Conservation (phyloP, 352 stramenopile genomes). For the Phytopythium sindhum region DNA sequence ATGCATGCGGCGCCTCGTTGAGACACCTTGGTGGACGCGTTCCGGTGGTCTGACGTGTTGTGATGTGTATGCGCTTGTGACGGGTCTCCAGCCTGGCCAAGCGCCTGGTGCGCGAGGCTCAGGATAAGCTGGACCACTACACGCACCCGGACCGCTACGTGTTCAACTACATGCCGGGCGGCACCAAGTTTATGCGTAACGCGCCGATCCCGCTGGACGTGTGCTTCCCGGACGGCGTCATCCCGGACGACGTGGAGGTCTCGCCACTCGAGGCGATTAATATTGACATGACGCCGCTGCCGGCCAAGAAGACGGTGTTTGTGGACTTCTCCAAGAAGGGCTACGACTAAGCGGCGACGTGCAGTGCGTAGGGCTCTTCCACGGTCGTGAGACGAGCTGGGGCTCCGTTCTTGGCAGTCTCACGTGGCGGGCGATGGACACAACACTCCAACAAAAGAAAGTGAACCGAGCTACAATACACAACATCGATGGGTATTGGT, state of each 20-base stretch:
- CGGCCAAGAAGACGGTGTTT: slow-evolving; percentile 70
- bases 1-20: not conserved
- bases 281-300: slow-evolving; percentile 84
- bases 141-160: slow-evolving; percentile 97
- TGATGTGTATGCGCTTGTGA: not conserved
- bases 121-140: slow-evolving; percentile 92
- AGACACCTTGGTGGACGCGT: slow-evolving; percentile 8
- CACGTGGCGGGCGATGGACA: not conserved
- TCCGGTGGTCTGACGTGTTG: slow-evolving; percentile 25
- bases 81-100: slow-evolving; percentile 52
- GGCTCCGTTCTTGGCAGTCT: too few species aligned
- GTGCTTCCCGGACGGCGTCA: slow-evolving; percentile 86
- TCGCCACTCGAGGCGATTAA: slow-evolving; percentile 85
- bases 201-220: slow-evolving; percentile 93
- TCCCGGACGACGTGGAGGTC: slow-evolving; percentile 82
- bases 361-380: not conserved
- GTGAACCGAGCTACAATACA: slow-evolving; percentile 5
- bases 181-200: slow-evolving; percentile 99
- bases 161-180: slow-evolving; percentile 97
- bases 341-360: slow-evolving; percentile 51
- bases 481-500: slow-evolving; percentile 8
- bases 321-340: slow-evolving; percentile 87
- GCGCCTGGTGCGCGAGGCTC: slow-evolving; percentile 86
- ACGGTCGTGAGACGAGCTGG: too few species aligned
- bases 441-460: not conserved